phyloP scores from a whole-genome alignment of 2,329 filamentous ascomycete genomes.

The Botrytis aclada region DNA sequence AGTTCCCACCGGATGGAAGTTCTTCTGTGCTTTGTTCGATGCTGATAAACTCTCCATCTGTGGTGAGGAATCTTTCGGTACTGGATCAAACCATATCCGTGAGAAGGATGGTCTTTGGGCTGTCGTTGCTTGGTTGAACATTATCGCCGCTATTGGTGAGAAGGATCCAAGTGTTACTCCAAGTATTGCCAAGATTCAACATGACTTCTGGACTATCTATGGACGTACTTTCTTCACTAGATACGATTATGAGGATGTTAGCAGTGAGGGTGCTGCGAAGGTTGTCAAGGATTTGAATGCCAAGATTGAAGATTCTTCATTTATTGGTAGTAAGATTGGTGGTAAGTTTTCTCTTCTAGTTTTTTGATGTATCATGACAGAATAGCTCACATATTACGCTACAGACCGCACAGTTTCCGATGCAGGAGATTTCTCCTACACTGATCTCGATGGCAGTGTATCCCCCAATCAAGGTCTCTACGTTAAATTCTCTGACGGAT shows the following conservation, averaged over 20 bases:
- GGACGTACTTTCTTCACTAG: slow-evolving; percentile 98
- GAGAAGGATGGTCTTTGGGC: slow-evolving; percentile 99
- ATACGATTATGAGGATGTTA: slow-evolving; percentile 96
- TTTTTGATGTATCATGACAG: slow-evolving; percentile 14
- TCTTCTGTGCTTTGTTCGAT: slow-evolving; percentile 96
- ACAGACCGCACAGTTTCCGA: slow-evolving; percentile 77
- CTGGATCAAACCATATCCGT: slow-evolving; percentile 96
- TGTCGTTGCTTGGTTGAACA: slow-evolving; percentile 96
- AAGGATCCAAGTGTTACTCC: slow-evolving; percentile 75
- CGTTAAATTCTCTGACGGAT: slow-evolving; percentile 90
- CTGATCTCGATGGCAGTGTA: slow-evolving; percentile 94
- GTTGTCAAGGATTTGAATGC: slow-evolving; percentile 78
- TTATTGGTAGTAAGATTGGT: slow-evolving; percentile 77
- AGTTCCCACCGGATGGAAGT: slow-evolving; percentile 98
- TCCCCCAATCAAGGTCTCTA: slow-evolving; percentile 95
- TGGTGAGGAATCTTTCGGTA: slow-evolving; percentile 97
- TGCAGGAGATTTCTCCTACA: slow-evolving; percentile 97
- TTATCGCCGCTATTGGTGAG: slow-evolving; percentile 90
- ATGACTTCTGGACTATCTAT: slow-evolving; percentile 95
- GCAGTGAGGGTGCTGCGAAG: slow-evolving; percentile 86
- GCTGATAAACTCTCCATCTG: slow-evolving; percentile 96
- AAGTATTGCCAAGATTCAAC: slow-evolving; percentile 93
- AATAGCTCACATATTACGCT: not conserved
- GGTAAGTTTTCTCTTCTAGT: slow-evolving; percentile 46
- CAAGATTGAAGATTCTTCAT: slow-evolving; percentile 69